Percentiles rank a stretch among this genome's conserved stretches.
Evolutionary conservation across 345 rosid genomes (phyloP).

Genomic region (Eucalyptus lansdowneana): DNA sequence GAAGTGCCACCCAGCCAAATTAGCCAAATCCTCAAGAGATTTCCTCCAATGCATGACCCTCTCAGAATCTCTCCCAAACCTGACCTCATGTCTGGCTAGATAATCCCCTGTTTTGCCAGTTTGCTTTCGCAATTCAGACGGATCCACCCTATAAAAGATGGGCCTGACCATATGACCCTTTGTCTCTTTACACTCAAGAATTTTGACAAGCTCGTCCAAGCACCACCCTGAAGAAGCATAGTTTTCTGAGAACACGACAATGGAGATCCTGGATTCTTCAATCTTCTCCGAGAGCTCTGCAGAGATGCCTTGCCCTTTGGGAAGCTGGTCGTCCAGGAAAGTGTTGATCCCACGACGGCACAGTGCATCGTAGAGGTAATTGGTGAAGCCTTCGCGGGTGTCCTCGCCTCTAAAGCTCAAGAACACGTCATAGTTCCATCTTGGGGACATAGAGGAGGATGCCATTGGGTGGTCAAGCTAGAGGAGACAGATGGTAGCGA

Average conservation of each 20-base stretch:
- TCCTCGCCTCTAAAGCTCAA: constrained; percentile 19
- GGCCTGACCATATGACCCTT: constrained; percentile 1
- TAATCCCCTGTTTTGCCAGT: background rate
- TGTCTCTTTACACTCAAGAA: background rate
- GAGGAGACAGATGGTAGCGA: background rate
- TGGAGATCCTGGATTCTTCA: constrained; percentile 8
- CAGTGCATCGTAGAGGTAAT: constrained; percentile 7
- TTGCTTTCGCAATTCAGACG: constrained; percentile 7
- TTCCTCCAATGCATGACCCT: constrained; percentile 4
- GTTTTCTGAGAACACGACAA: constrained; percentile 9
- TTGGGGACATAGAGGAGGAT: background rate
- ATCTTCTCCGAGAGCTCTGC: constrained; percentile 1
- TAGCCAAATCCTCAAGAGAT: constrained; percentile 1
- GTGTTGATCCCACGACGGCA: background rate
- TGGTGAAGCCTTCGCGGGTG: constrained; percentile 11
- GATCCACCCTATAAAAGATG: constrained; percentile 7
- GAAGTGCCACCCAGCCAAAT: constrained; percentile 7
- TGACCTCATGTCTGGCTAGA: background rate
- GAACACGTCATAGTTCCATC: constrained; percentile 13
- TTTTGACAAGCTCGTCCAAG: constrained; percentile 14
- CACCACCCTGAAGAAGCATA: constrained; percentile 15
- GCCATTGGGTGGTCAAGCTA: background rate
- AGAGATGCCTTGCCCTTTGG: background rate
- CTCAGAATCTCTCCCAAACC: background rate
- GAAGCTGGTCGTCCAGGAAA: constrained; percentile 6